Evolutionary conservation across 768 basidiomycete genomes (phyloP).

Genomic region (Mrakia frigida): DNA sequence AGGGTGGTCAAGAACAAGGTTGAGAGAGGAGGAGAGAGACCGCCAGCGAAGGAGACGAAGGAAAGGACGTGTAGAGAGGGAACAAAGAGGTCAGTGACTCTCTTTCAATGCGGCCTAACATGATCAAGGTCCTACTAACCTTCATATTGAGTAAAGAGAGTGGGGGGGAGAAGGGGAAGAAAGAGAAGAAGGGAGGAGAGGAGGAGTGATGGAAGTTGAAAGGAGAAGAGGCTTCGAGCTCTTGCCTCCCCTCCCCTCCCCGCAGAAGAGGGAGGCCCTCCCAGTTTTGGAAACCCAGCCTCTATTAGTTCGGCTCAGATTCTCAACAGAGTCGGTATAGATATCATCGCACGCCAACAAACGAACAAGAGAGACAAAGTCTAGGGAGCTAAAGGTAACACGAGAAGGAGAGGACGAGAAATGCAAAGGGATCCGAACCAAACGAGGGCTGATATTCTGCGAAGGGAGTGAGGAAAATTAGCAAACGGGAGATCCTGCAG

Average conservation of each 20-base stretch:
- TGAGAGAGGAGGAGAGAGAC: background rate
- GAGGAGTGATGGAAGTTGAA: background rate
- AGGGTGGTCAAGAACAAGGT: constrained; percentile 9
- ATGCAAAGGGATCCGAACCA: too few relatives aligned
- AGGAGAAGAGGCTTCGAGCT: background rate
- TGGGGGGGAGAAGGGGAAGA: background rate
- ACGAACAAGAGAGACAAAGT: too few relatives aligned
- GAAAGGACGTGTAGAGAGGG: background rate
- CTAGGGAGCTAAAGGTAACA: too few relatives aligned
- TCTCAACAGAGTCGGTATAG: too few relatives aligned
- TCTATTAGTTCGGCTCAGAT: too few relatives aligned
- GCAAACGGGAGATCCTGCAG: too few relatives aligned
- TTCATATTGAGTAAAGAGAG: constrained; percentile 17
- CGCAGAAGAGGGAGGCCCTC: background rate
- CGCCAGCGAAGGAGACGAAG: background rate
- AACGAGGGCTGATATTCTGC: too few relatives aligned
- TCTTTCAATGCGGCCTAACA: background rate
- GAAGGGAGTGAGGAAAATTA: background rate
- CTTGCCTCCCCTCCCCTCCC: background rate
- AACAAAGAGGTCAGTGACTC: background rate
- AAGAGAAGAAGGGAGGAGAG: background rate
- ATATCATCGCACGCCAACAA: too few relatives aligned
- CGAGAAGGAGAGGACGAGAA: too few relatives aligned
- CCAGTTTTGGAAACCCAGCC: too few relatives aligned
- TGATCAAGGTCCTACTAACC: background rate